A percentile compares a stretch with the other conserved stretches of the same genome.
These are phyloP conservation scores for Hanseniaspora clermontiae DNA, from an alignment of 805 yeast genomes.

Conservation along the genomic window DNA sequence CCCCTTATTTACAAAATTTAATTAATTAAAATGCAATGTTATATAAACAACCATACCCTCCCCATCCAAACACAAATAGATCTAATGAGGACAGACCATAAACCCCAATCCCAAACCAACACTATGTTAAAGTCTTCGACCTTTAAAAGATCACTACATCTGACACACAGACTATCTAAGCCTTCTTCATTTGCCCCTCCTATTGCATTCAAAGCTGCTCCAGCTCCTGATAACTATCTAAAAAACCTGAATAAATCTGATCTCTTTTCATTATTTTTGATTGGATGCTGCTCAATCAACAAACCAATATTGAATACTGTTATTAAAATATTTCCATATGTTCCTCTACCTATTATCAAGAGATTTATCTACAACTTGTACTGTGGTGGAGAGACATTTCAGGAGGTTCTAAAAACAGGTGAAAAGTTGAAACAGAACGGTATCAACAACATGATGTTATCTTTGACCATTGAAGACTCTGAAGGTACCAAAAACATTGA, in stretches of 20 bases:
- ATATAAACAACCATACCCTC: not conserved
- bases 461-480: slow-evolving; percentile 85
- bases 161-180: not conserved
- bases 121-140: not conserved
- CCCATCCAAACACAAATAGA: not conserved
- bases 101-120: not conserved
- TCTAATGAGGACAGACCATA: not conserved
- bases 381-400: slow-evolving; percentile 76
- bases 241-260: slow-evolving; percentile 43
- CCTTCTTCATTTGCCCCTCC: not conserved
- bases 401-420: slow-evolving; percentile 63
- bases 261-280: slow-evolving; percentile 50
- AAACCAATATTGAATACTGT: slow-evolving; percentile 49
- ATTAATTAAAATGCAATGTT: too few species aligned
- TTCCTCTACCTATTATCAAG: slow-evolving; percentile 61
- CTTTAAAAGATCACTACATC: not conserved
- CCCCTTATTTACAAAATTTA: too few species aligned
- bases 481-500: slow-evolving; percentile 57
- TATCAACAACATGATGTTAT: slow-evolving; percentile 88
- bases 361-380: slow-evolving; percentile 67
- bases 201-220: slow-evolving; percentile 16
- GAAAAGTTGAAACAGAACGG: slow-evolving; percentile 54
- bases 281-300: slow-evolving; percentile 57
- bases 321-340: slow-evolving; percentile 55
- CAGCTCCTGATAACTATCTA: slow-evolving; percentile 31